These are phyloP conservation scores for Ophiostoma sp. DNA, from an alignment of 2,329 filamentous ascomycete species.

Conservation along the genomic window DNA sequence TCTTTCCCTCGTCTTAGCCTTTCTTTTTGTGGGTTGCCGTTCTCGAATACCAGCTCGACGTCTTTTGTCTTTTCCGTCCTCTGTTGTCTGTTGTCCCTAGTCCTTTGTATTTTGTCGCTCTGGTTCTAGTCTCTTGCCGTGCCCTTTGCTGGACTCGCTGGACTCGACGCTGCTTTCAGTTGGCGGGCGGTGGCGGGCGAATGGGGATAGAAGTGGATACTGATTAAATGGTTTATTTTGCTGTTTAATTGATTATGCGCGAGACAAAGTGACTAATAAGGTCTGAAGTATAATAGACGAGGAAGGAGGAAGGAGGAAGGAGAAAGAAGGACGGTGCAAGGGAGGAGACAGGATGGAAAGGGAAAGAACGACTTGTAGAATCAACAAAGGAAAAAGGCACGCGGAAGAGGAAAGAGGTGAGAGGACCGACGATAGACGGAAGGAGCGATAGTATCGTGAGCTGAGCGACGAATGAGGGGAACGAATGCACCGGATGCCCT, in stretches of 20 bases:
- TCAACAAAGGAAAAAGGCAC: neutral
- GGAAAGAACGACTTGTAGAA: neutral
- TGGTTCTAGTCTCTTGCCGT: neutral
- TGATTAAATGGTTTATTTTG: conserved; percentile 8
- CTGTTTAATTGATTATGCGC: neutral
- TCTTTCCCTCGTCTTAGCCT: neutral
- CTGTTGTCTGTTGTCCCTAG: neutral
- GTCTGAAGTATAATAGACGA: too few species aligned
- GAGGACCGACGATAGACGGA: neutral
- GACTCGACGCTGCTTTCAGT: conserved; percentile 4
- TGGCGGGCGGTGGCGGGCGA: conserved; percentile 11
- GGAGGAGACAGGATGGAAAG: neutral
- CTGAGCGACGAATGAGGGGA: conserved; percentile 9
- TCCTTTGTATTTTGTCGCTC: neutral
- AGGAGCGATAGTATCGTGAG: conserved; percentile 12
- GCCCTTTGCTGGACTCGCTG: neutral
- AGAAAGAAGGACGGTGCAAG: neutral
- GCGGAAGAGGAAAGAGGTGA: neutral
- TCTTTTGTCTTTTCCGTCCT: neutral
- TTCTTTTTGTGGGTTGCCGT: conserved; percentile 8
- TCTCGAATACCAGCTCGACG: neutral
- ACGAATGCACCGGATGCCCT: neutral
- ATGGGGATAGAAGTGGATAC: conserved; percentile 9
- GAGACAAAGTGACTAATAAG: neutral
- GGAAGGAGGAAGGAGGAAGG: neutral